Conservation (phyloP, 148 eudicot species). For the Vaccinium vitisidaea region DNA sequence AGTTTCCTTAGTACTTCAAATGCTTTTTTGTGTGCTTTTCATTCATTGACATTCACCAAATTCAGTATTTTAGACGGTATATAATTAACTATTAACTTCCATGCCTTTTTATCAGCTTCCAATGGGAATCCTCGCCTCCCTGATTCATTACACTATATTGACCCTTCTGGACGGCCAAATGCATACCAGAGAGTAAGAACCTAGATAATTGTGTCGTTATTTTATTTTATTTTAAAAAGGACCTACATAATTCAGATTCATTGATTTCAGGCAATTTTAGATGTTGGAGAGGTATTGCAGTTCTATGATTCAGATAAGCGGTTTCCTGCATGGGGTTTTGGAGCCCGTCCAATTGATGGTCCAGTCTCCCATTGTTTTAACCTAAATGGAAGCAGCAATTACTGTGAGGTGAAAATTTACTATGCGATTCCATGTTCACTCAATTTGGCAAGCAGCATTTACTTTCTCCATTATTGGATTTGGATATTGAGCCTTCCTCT, state of each 20-base stretch:
- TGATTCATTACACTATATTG: conserved; percentile 95
- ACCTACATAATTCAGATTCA: conserved; percentile 14
- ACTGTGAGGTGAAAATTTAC: conserved; percentile 70
- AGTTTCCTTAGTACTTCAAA: not conserved
- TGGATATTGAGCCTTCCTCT: conserved; percentile 7
- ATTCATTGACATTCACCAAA: not conserved
- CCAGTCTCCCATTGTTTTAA: conserved; percentile 98
- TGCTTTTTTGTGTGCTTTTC: not conserved
- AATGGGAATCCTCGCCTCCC: conserved; percentile 99
- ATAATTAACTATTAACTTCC: conserved; percentile 9
- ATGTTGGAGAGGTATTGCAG: conserved; percentile 91
- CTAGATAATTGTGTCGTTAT: conserved; percentile 12
- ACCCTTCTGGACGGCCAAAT: conserved; percentile 97
- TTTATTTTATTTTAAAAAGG: not conserved
- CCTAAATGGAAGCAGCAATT: conserved; percentile 89
- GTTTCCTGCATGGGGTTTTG: conserved; percentile 99
- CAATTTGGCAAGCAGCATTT: not conserved
- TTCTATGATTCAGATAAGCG: conserved; percentile 90
- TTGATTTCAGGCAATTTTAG: conserved; percentile 70
- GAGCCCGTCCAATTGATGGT: conserved; percentile 98
- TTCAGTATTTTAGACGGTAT: not conserved
- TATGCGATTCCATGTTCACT: not conserved
- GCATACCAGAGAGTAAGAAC: conserved; percentile 90
- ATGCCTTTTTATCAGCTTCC: conserved; percentile 70
- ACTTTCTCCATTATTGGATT: conserved; percentile 7